Evolutionary conservation across 805 yeast species (phyloP).

Genomic region (Kluyveromyces aestuarii): DNA sequence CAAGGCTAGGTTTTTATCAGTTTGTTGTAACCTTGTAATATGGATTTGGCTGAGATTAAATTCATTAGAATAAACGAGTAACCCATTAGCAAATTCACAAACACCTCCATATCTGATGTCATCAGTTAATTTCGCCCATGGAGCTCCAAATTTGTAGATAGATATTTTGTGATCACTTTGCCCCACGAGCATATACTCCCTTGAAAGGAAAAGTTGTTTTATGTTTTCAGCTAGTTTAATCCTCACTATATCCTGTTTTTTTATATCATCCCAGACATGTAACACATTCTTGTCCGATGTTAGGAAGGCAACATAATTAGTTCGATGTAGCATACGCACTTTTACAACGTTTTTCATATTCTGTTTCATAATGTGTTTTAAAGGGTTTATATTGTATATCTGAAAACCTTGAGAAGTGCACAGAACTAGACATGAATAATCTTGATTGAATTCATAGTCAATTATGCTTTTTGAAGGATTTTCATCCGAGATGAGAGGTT

Average conservation of each 20-base stretch:
- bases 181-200: slow-evolving; percentile 68
- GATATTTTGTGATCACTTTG: slow-evolving; percentile 50
- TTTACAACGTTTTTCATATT: slow-evolving; percentile 15
- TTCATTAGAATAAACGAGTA: slow-evolving; percentile 19
- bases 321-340: slow-evolving; percentile 71
- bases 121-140: slow-evolving; percentile 34
- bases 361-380: slow-evolving; percentile 23
- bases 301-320: slow-evolving; percentile 81
- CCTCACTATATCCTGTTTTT: slow-evolving; percentile 59
- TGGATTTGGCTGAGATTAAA: slow-evolving; percentile 24
- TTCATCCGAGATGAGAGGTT: slow-evolving; percentile 1
- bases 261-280: slow-evolving; percentile 87
- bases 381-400: slow-evolving; percentile 82
- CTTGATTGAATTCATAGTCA: slow-evolving; percentile 58
- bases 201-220: slow-evolving; percentile 61
- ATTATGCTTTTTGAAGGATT: neutral
- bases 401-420: slow-evolving; percentile 75
- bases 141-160: slow-evolving; percentile 74
- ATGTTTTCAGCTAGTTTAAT: slow-evolving; percentile 74
- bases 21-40: slow-evolving; percentile 17
- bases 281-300: slow-evolving; percentile 87
- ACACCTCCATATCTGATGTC: slow-evolving; percentile 13
- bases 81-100: slow-evolving; percentile 19
- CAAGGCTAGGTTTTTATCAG: slow-evolving; percentile 9
- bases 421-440: slow-evolving; percentile 80